Evolutionary conservation across 192 early-diverging fungal genomes (phyloP), one percentile per base, ranked within the genome.

Genomic region (Backusella circina): DNA sequence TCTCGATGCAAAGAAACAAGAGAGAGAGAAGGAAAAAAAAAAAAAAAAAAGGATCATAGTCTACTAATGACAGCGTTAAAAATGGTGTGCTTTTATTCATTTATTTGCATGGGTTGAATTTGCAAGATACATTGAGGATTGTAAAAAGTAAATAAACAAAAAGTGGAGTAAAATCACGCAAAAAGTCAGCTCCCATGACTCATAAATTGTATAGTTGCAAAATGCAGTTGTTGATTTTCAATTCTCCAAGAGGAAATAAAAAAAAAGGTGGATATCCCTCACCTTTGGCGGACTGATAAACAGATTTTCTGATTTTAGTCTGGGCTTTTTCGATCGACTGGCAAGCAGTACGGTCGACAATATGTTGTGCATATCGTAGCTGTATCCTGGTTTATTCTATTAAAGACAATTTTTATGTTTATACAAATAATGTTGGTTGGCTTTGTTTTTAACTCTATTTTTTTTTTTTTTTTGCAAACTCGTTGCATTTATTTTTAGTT

Each of bases 91-190:
- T 61, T 61, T 61, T 61, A 61, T 23, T 61, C 54, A 61, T 28
- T 61, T 61, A 61, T 61, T 61, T 61, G 54, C 54, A 61, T 61
- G 23, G 54, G 23, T 0, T 61, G 12, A 28, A 61, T 61, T 61
- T 61, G 54, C 54, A 61, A 61, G 21, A 61, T 61, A 61, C 21
- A 28, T 61, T 28, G 54, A 61, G 23, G 54, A 54, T 54, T 54
- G 51, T 54, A 54, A 23, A 54, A 54, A 10, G 54, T 61, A 61
- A 61, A 61, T 61, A 61, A 61, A 61, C 23, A 61, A 61, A 54
- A 57, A 61, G 54, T 61, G 54, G 23, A 61, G 54, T 28, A 61
- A 61, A 61, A 61, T 61, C 71, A 35, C 31, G 73, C 73, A 74
- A 74, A 64, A 57, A 65, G 13, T 26, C 54, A 26, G 57, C 30